These are phyloP conservation scores for Craspedostauros australis DNA, from an alignment of 108 stramenopile genomes.

Conservation along the genomic window DNA sequence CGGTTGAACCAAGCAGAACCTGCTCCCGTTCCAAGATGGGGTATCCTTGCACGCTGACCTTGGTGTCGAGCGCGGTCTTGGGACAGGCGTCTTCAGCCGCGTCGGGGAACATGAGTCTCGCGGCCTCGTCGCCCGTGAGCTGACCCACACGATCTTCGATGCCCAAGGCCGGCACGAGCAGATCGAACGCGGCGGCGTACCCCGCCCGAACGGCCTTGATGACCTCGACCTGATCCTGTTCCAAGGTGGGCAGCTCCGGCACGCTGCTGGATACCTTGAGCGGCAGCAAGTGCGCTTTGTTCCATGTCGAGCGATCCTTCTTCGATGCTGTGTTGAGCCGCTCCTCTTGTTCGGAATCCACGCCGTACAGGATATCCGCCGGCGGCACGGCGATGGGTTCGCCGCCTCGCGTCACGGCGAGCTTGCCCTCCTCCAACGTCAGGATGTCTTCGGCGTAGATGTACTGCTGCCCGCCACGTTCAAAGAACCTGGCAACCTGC, in stretches of 20 bases:
- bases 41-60: no score
- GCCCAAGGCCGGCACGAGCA: slow-evolving; percentile 49
- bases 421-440: slow-evolving; percentile 52
- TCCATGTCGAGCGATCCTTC: no score
- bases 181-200: slow-evolving; percentile 68
- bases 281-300: slow-evolving; percentile 59
- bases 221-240: slow-evolving; percentile 59
- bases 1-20: no score
- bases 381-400: slow-evolving; percentile 60
- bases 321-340: no score
- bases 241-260: slow-evolving; percentile 46
- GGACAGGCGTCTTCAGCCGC: background rate
- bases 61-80: background rate
- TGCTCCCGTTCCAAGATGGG: no score
- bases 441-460: slow-evolving; percentile 74
- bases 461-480: slow-evolving; percentile 77
- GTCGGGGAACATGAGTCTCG: slow-evolving; percentile 23
- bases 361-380: slow-evolving; percentile 55
- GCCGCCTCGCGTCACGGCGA: background rate
- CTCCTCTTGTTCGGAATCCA: slow-evolving; percentile 10
- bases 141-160: background rate
- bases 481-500: slow-evolving; percentile 63
- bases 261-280: slow-evolving; percentile 50
- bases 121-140: slow-evolving; percentile 16
- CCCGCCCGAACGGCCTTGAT: slow-evolving; percentile 61